These are phyloP conservation scores for Talaromyces borbonicus DNA, from an alignment of 495 filamentous ascomycete species.

Conservation along the genomic window DNA sequence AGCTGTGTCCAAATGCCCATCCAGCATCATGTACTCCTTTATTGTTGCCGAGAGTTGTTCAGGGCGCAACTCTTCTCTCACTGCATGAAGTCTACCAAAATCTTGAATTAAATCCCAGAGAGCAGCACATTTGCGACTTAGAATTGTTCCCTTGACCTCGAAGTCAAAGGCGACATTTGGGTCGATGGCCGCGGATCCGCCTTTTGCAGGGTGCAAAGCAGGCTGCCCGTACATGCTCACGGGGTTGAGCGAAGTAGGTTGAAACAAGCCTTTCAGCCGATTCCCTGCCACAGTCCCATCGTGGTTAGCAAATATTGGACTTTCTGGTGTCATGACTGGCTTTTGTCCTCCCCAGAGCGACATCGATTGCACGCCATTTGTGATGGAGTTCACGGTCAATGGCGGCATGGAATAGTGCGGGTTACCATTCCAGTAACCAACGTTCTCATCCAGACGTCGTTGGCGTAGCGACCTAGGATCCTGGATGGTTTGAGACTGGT, in stretches of 20 bases:
- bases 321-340: no score
- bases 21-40: slow-evolving; percentile 13
- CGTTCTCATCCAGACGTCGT: neutral
- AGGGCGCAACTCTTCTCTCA: slow-evolving; percentile 2
- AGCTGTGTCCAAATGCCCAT: slow-evolving; percentile 10
- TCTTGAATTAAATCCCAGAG: neutral
- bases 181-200: neutral
- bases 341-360: neutral
- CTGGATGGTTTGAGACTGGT: slow-evolving; percentile 20
- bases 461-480: slow-evolving; percentile 7
- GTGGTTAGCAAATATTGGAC: no score
- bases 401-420: neutral
- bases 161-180: no score
- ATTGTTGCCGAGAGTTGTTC: neutral
- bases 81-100: neutral
- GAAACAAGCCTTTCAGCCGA: neutral
- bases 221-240: neutral
- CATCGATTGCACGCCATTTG: neutral
- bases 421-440: no score
- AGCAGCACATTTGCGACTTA: neutral
- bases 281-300: neutral
- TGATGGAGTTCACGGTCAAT: slow-evolving; percentile 1
- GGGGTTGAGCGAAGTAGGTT: neutral
- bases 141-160: neutral
- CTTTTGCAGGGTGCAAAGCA: neutral